phyloP scores from a whole-genome alignment of 108 stramenopile genomes.

The Craspedostauros australis region DNA sequence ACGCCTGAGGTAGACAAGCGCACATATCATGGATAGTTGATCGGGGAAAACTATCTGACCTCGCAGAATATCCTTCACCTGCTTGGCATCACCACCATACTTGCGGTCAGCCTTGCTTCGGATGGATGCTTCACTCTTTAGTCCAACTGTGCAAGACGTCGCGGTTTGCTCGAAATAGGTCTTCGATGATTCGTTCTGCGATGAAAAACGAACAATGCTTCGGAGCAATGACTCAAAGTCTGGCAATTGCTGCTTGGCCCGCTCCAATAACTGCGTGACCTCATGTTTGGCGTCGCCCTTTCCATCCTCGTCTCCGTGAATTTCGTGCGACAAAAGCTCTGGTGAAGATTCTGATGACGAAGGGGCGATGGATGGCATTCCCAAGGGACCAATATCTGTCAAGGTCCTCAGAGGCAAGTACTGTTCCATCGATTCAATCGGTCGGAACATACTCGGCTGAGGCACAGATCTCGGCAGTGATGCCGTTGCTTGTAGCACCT shows the following conservation, averaged over 20 bases:
- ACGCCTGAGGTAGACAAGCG: not conserved
- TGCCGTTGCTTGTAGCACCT: no score
- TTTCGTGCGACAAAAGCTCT: no score
- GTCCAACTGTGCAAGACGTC: constrained; percentile 7
- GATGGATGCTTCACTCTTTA: constrained; percentile 18
- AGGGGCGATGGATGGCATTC: no score
- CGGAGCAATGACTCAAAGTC: constrained; percentile 8
- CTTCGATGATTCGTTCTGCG: constrained; percentile 7
- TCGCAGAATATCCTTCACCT: constrained; percentile 40
- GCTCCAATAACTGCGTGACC: constrained; percentile 1
- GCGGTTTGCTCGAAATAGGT: not conserved
- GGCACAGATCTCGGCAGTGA: no score
- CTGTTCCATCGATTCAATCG: no score
- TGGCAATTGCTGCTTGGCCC: constrained; percentile 8
- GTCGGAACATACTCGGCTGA: no score
- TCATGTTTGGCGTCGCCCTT: no score
- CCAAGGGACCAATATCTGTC: no score
- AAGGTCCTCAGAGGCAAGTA: no score
- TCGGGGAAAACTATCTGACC: constrained; percentile 35
- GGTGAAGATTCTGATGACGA: no score
- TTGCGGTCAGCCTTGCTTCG: constrained; percentile 32
- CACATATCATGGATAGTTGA: constrained; percentile 36
- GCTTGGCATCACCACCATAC: constrained; percentile 34
- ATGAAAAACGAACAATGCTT: constrained; percentile 11
- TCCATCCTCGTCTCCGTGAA: no score